Evolutionary conservation across 495 filamentous ascomycete species (phyloP).

Genomic region (Penicillium subrubescens): DNA sequence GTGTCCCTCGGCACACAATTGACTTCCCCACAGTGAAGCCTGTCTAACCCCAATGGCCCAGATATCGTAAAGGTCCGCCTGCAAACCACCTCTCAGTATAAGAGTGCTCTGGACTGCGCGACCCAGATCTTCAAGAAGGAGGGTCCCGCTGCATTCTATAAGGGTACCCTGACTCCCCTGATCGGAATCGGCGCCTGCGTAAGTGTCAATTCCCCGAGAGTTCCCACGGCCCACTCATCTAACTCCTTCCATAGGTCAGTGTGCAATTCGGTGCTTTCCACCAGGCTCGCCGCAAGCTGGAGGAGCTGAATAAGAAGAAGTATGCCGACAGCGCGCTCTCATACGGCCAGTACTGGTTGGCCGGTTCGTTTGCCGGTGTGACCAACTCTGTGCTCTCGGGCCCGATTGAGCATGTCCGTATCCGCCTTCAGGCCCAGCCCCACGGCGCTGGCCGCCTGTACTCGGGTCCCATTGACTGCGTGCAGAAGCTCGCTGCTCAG

Average conservation of each 20-base stretch:
- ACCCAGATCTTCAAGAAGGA: conserved; percentile 83
- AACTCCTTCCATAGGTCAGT: conserved; percentile 59
- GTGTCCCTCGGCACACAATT: conserved; percentile 15
- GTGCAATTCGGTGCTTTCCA: conserved; percentile 99
- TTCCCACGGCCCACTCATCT: conserved; percentile 3
- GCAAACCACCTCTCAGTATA: conserved; percentile 83
- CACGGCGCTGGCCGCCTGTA: conserved; percentile 81
- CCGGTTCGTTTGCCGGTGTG: conserved; percentile 89
- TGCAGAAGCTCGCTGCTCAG: conserved; percentile 73
- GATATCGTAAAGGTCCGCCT: conserved; percentile 98
- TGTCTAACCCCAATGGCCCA: conserved; percentile 33
- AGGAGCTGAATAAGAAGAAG: conserved; percentile 66
- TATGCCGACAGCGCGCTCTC: conserved; percentile 55
- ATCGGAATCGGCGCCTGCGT: conserved; percentile 96
- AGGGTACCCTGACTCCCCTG: conserved; percentile 94
- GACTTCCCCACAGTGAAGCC: conserved; percentile 3
- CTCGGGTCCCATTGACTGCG: conserved; percentile 83
- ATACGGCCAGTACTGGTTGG: conserved; percentile 85
- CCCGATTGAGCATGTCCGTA: conserved; percentile 96
- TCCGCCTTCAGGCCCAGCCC: conserved; percentile 95
- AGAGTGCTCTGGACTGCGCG: conserved; percentile 76
- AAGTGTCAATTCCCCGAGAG: conserved; percentile 31
- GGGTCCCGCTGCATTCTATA: conserved; percentile 93
- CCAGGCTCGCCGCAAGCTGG: conserved; percentile 82
- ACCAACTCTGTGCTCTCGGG: conserved; percentile 86